Evolutionary conservation across 495 filamentous ascomycete genomes (phyloP), one percentile per base, ranked within the genome.

Genomic region (Penicillium salamii): DNA sequence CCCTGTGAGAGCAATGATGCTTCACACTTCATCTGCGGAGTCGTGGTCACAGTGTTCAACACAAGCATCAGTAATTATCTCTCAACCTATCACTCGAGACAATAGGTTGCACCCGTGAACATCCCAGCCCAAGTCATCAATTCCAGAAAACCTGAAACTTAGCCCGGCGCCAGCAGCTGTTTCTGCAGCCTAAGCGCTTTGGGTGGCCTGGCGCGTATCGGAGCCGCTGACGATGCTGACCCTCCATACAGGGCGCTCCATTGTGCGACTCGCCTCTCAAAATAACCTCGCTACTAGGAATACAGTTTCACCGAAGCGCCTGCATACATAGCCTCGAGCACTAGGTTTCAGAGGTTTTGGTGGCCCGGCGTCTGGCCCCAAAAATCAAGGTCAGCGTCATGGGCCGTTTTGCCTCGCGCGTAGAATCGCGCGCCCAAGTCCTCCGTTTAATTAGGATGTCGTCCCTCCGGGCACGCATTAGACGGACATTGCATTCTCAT

Each of bases 291-390:
- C 24, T 1, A 35, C 41, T 18, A 24, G 36, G 41, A 18, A 62
- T 57, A 41, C 57, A 36, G 68, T 72, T 69, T 74, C 66, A 72
- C 36, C 33, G 54, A 48, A 44, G 70, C 70, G 70, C 70, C 49
- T 67, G 66, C 52, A 36, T 24, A 19, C 55, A 49, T 33, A 50
- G 55, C 61, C 52, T 53, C 52, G 36, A 40, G 40, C 34, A 35
- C 38, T 38, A 47, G 46, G 68, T 71, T 63, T 68, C 65, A 66
- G 53, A 51, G 26, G 18, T 12, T 21, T 18, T 45, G 8, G 14
- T 40, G 19, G 14, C 24, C 14, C 23, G 41, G 44, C 24, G 53
- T 43, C 53, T 50, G 48, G 45, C 33, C 33, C 15, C 14, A 39
- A 24, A 32, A 9, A n/a, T 31, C 39, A 18, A 35, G 37, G 39